Evolutionary conservation across 129 eudicot species (phyloP).

Genomic region (Centella asiatica): DNA sequence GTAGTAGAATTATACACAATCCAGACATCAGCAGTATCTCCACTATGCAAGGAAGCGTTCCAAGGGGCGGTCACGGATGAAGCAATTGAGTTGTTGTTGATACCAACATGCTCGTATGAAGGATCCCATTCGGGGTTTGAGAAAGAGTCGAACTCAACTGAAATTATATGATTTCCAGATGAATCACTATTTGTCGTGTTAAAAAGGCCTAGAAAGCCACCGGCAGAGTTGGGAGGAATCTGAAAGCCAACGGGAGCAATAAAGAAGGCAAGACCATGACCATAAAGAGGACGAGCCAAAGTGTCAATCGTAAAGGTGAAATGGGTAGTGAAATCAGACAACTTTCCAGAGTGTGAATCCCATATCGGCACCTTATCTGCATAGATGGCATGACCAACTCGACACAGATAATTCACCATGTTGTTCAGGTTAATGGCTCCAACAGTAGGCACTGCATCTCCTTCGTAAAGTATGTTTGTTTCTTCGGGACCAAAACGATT

Average conservation of each 20-base stretch:
- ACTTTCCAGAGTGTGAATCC: constrained; percentile 23
- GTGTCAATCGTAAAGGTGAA: constrained; percentile 36
- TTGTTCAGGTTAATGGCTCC: constrained; percentile 34
- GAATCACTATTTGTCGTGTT: neutral
- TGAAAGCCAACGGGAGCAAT: constrained; percentile 39
- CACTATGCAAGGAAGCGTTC: constrained; percentile 44
- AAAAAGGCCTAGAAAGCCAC: constrained; percentile 50
- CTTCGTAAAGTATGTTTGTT: constrained; percentile 28
- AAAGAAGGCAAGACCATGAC: constrained; percentile 46
- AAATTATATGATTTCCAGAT: constrained; percentile 26
- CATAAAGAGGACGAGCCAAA: neutral
- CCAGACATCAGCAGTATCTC: constrained; percentile 39
- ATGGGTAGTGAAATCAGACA: constrained; percentile 41
- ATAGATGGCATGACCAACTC: constrained; percentile 38
- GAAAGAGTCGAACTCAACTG: constrained; percentile 44
- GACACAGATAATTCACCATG: constrained; percentile 17
- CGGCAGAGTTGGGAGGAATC: constrained; percentile 43
- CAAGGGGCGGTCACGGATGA: constrained; percentile 27
- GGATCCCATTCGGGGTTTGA: constrained; percentile 40
- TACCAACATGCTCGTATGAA: constrained; percentile 33
- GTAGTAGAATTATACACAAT: constrained; percentile 29
- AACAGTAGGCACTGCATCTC: constrained; percentile 38
- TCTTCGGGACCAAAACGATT: constrained; percentile 21
- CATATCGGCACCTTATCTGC: constrained; percentile 30
- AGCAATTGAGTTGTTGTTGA: constrained; percentile 33